Evolutionary conservation across 768 basidiomycete species (phyloP).

Genomic region (Tylopilus subfusipes): DNA sequence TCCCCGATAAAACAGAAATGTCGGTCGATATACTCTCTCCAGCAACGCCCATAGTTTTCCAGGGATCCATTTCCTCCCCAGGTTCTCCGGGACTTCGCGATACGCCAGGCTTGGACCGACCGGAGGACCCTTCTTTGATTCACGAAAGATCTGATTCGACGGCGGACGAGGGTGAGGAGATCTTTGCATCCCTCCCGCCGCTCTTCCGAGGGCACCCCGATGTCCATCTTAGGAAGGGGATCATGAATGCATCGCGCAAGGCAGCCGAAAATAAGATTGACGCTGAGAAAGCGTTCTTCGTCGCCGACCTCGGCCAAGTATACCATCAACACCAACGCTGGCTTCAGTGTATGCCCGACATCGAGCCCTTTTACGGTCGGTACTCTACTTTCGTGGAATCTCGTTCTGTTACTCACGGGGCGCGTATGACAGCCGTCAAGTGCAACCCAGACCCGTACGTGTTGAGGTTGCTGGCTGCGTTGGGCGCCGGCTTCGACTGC

Average conservation of each 20-base stretch:
- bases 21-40: conserved; percentile 51
- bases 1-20: conserved; percentile 42
- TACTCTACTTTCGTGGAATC: conserved; percentile 14
- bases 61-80: conserved; percentile 31
- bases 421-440: conserved; percentile 70
- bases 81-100: conserved; percentile 23
- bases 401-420: conserved; percentile 27
- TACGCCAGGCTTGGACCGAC: conserved; percentile 15
- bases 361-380: conserved; percentile 94
- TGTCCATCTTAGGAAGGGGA: conserved; percentile 71
- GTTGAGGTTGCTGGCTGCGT: conserved; percentile 80
- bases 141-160: conserved; percentile 52
- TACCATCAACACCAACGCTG: conserved; percentile 84
- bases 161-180: conserved; percentile 28
- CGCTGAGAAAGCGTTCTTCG: conserved; percentile 94
- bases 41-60: conserved; percentile 26
- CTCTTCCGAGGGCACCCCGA: conserved; percentile 67
- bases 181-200: conserved; percentile 64
- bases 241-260: conserved; percentile 58
- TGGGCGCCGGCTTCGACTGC: conserved; percentile 96
- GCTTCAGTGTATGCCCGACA: conserved; percentile 69
- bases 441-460: conserved; percentile 98
- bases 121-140: conserved; percentile 9
- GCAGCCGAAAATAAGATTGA: conserved; percentile 55
- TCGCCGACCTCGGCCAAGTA: conserved; percentile 87